Evolutionary conservation across 345 rosid species (phyloP).

Genomic region (Brassica juncea): DNA sequence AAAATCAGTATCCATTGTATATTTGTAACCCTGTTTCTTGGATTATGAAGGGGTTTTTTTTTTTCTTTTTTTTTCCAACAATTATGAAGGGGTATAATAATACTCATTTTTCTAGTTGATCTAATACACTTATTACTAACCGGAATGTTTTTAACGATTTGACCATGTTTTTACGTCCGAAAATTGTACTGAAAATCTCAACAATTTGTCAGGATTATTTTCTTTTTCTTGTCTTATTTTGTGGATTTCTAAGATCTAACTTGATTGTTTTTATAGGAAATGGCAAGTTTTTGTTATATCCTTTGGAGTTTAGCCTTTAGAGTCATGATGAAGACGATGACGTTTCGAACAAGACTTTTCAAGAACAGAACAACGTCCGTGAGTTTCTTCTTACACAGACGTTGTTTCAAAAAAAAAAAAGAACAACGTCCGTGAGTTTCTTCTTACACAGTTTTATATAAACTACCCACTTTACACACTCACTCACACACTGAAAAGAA

Average conservation of each 20-base stretch:
- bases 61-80: too few relatives aligned
- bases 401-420: too few relatives aligned
- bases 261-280: constrained; percentile 28
- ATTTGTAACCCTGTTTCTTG: too few relatives aligned
- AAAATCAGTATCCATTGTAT: too few relatives aligned
- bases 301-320: constrained; percentile 25
- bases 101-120: too few relatives aligned
- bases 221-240: not conserved
- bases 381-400: constrained; percentile 13
- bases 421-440: not conserved
- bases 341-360: constrained; percentile 36
- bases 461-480: constrained; percentile 5
- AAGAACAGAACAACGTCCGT: constrained; percentile 19
- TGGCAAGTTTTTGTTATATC: constrained; percentile 34
- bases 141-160: too few relatives aligned
- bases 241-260: constrained; percentile 1
- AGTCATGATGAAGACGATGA: constrained; percentile 30
- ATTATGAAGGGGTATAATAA: too few relatives aligned
- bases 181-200: not conserved
- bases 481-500: not conserved
- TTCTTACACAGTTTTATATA: constrained; percentile 22
- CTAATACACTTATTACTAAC: too few relatives aligned
- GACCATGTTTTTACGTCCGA: too few relatives aligned
- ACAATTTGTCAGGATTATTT: not conserved
- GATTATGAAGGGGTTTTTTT: too few relatives aligned